Conservation (phyloP, 2,329 filamentous ascomycete genomes). For the Arthrobotrys conoides region DNA sequence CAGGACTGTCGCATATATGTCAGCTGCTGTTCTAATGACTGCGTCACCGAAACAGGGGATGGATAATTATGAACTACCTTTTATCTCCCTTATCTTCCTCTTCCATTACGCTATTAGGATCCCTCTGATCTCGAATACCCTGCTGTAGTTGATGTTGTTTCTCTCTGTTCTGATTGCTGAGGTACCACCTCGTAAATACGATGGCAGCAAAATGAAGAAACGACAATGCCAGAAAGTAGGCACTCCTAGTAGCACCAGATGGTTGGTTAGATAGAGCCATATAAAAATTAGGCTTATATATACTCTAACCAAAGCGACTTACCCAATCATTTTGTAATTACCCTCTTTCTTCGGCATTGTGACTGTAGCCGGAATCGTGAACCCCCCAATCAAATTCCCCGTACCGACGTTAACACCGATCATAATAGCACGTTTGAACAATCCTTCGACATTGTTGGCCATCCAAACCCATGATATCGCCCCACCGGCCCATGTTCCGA, state of each 20-base stretch:
- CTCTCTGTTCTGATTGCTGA: slow-evolving; percentile 17
- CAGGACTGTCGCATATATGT: not conserved
- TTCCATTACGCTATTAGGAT: not conserved
- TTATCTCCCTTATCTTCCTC: slow-evolving; percentile 36
- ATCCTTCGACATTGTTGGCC: slow-evolving; percentile 29
- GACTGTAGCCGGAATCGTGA: slow-evolving; percentile 27
- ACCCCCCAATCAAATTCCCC: slow-evolving; percentile 25
- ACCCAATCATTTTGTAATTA: slow-evolving; percentile 13
- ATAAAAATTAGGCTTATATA: not conserved
- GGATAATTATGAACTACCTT: slow-evolving; percentile 2
- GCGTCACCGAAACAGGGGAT: too few species aligned
- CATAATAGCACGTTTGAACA: slow-evolving; percentile 39
- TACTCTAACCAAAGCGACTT: not conserved
- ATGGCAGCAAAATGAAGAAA: slow-evolving; percentile 20
- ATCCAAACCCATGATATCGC: slow-evolving; percentile 38
- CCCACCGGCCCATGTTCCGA: slow-evolving; percentile 34
- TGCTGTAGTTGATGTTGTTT: slow-evolving; percentile 10
- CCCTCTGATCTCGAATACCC: not conserved
- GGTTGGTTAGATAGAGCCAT: not conserved
- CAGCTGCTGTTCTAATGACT: not conserved
- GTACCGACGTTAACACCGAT: slow-evolving; percentile 36
- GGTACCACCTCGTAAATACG: slow-evolving; percentile 34
- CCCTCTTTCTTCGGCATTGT: not conserved
- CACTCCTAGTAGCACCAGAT: not conserved
- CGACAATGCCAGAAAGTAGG: slow-evolving; percentile 25